These are phyloP conservation scores for Mycosphaerella arachidis DNA, from an alignment of 2,329 filamentous ascomycete species.

Conservation along the genomic window DNA sequence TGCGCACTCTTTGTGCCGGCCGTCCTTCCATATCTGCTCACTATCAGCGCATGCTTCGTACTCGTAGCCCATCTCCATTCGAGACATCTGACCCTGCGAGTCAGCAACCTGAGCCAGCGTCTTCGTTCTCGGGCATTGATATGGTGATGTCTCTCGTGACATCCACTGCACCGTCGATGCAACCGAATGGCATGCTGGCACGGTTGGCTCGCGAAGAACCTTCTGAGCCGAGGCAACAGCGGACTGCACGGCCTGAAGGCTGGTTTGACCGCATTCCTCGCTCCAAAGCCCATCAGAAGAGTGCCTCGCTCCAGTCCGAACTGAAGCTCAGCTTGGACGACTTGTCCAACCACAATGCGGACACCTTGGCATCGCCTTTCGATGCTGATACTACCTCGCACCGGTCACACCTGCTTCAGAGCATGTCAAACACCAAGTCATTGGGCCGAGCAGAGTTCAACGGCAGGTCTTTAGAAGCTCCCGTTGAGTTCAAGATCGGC, in stretches of 20 bases:
- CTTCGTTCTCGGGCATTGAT: constrained; percentile 45
- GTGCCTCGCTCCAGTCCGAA: constrained; percentile 46
- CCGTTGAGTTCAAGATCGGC: constrained; percentile 50
- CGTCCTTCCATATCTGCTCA: constrained; percentile 60
- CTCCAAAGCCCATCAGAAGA: constrained; percentile 49
- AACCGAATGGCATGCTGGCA: constrained; percentile 45
- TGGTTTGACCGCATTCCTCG: constrained; percentile 41
- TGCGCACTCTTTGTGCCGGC: constrained; percentile 57
- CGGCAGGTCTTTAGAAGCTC: constrained; percentile 43
- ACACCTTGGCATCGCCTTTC: constrained; percentile 43
- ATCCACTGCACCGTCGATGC: constrained; percentile 50
- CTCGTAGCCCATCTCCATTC: constrained; percentile 58
- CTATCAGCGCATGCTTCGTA: constrained; percentile 59
- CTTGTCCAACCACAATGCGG: constrained; percentile 17
- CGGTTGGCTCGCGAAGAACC: constrained; percentile 39
- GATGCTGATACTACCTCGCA: constrained; percentile 23
- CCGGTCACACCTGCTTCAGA: constrained; percentile 31
- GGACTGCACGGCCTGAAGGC: constrained; percentile 31
- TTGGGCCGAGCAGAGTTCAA: constrained; percentile 31
- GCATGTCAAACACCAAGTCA: constrained; percentile 32
- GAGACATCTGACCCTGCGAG: constrained; percentile 35
- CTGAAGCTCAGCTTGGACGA: constrained; percentile 35
- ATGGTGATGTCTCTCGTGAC: constrained; percentile 50
- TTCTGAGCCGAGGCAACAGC: constrained; percentile 15
- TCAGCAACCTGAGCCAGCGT: constrained; percentile 26